These are phyloP conservation scores for Tympanopsis confertula DNA, from an alignment of 2,329 filamentous ascomycete species.

Conservation along the genomic window DNA sequence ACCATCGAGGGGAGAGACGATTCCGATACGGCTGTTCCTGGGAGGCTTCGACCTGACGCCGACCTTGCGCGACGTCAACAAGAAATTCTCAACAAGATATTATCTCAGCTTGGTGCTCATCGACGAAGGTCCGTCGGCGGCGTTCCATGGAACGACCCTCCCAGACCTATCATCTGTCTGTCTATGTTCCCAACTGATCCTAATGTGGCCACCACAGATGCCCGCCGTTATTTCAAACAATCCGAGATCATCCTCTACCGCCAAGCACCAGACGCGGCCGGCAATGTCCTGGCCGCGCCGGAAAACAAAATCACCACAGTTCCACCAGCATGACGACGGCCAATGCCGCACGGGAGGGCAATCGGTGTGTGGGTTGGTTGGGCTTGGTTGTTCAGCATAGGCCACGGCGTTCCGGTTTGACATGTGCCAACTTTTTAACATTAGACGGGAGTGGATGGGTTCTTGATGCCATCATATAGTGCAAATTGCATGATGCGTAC, in stretches of 20 bases:
- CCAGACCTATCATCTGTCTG: conserved; percentile 1
- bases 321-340: too few species aligned
- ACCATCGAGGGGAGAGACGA: conserved; percentile 84
- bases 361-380: too few species aligned
- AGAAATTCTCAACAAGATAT: conserved; percentile 97
- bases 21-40: conserved; percentile 91
- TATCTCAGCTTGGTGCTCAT: conserved; percentile 94
- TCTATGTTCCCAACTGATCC: conserved; percentile 1
- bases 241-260: conserved; percentile 95
- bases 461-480: too few species aligned
- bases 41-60: conserved; percentile 95
- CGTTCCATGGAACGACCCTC: too few species aligned
- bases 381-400: too few species aligned
- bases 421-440: too few species aligned
- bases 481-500: too few species aligned
- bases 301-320: too few species aligned
- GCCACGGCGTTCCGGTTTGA: too few species aligned
- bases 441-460: too few species aligned
- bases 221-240: conserved; percentile 95
- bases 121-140: conserved; percentile 63
- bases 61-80: conserved; percentile 98
- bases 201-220: conserved; percentile 47
- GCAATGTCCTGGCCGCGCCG: too few species aligned
- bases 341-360: too few species aligned
- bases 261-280: conserved; percentile 55